phyloP scores from a whole-genome alignment of 2,329 filamentous ascomycete genomes.

The Aspergillus ochraceoroseus region DNA sequence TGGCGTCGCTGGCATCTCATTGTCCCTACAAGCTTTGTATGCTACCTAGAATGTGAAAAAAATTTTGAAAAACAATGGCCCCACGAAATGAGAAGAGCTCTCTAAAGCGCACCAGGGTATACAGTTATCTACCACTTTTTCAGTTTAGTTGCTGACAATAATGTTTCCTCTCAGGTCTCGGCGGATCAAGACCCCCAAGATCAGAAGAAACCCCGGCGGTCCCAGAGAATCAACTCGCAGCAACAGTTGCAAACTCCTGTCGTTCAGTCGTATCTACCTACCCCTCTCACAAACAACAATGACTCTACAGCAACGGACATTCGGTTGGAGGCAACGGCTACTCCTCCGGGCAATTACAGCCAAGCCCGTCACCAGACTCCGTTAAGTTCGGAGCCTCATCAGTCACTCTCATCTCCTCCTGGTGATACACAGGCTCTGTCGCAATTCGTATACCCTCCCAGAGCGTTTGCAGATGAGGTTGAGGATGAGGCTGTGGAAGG shows the following conservation, averaged over 20 bases:
- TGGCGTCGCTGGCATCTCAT: not conserved
- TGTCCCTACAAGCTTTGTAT: too few species aligned
- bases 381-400: conserved; percentile 36
- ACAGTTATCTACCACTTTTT: conserved; percentile 10
- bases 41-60: conserved; percentile 11
- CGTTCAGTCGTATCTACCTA: conserved; percentile 67
- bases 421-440: conserved; percentile 74
- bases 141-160: conserved; percentile 19
- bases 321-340: conserved; percentile 66
- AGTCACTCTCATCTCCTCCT: conserved; percentile 58
- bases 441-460: conserved; percentile 70
- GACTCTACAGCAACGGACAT: conserved; percentile 58
- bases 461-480: conserved; percentile 71
- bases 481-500: conserved; percentile 78
- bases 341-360: conserved; percentile 60
- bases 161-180: conserved; percentile 54
- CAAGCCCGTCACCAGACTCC: conserved; percentile 47
- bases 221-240: conserved; percentile 63
- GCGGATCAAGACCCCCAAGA: conserved; percentile 58
- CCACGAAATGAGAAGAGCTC: conserved; percentile 68
- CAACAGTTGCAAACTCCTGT: conserved; percentile 52
- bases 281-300: conserved; percentile 68
- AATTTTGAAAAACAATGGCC: conserved; percentile 31
- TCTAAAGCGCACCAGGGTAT: conserved; percentile 75
- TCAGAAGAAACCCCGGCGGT: conserved; percentile 78